phyloP scores from a whole-genome alignment of 2,329 filamentous ascomycete genomes.

The Botrytis deweyae region DNA sequence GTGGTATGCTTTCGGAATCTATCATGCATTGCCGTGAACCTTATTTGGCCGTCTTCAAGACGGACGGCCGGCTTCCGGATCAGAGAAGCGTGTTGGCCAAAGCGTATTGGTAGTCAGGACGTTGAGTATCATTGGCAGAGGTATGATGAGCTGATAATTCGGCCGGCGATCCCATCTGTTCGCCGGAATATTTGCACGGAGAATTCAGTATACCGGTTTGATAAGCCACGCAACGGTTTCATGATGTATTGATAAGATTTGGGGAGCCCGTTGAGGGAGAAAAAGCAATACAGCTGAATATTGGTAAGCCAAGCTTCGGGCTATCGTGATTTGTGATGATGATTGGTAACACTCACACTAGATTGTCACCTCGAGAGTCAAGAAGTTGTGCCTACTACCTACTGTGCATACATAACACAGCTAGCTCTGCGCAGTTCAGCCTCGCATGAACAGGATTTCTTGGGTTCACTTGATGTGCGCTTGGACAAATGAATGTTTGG shows the following conservation, averaged over 20 bases:
- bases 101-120: background rate
- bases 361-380: background rate
- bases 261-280: background rate
- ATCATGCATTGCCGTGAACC: slow-evolving; percentile 1
- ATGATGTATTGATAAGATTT: background rate
- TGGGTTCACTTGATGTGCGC: slow-evolving; percentile 10
- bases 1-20: background rate
- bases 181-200: background rate
- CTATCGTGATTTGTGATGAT: background rate
- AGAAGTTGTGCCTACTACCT: background rate
- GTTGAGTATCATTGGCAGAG: slow-evolving; percentile 3
- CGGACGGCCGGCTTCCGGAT: background rate
- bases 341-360: background rate
- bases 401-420: background rate
- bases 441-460: background rate
- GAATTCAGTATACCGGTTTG: background rate
- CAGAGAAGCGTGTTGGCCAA: background rate
- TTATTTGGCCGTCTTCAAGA: background rate
- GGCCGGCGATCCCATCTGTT: background rate
- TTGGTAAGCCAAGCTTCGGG: background rate
- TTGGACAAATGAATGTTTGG: slow-evolving; percentile 12
- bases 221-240: background rate
- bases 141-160: background rate
- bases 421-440: background rate
- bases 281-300: background rate